Conservation (phyloP, 2,329 filamentous ascomycete species). For the Paecilomyces dactylethromorphus region DNA sequence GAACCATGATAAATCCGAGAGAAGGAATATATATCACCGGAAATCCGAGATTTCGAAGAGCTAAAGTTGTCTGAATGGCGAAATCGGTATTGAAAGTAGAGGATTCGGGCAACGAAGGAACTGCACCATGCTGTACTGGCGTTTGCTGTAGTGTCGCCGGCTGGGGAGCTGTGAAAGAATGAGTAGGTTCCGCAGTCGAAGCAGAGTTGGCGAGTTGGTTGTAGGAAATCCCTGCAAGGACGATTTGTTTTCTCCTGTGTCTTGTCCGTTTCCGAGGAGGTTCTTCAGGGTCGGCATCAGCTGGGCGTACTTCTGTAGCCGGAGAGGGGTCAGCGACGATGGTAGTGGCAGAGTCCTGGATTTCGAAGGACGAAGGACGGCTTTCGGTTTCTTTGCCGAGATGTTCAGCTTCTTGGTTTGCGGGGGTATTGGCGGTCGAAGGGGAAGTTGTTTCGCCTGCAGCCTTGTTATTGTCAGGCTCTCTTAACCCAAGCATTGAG, state of each 20-base stretch:
- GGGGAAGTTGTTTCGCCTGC: no score
- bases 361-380: not conserved
- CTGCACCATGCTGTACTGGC: not conserved
- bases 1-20: not conserved
- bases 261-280: slow-evolving; percentile 1
- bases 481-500: no score
- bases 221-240: slow-evolving; percentile 1
- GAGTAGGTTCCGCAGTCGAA: not conserved
- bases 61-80: not conserved
- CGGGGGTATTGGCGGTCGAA: no score
- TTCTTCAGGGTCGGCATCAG: not conserved
- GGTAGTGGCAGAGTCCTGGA: not conserved
- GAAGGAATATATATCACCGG: not conserved
- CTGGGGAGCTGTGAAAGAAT: not conserved
- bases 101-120: not conserved
- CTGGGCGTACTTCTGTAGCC: not conserved
- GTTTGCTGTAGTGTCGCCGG: not conserved
- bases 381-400: not conserved
- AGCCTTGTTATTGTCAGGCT: no score
- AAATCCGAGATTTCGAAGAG: not conserved
- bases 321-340: not conserved
- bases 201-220: not conserved
- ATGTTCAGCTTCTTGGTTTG: no score
- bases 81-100: not conserved
- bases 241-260: not conserved